Percentiles rank a stretch among this genome's conserved stretches.
phyloP scores from a whole-genome alignment of 805 yeast species.

The Wickerhamiella domercqiae region DNA sequence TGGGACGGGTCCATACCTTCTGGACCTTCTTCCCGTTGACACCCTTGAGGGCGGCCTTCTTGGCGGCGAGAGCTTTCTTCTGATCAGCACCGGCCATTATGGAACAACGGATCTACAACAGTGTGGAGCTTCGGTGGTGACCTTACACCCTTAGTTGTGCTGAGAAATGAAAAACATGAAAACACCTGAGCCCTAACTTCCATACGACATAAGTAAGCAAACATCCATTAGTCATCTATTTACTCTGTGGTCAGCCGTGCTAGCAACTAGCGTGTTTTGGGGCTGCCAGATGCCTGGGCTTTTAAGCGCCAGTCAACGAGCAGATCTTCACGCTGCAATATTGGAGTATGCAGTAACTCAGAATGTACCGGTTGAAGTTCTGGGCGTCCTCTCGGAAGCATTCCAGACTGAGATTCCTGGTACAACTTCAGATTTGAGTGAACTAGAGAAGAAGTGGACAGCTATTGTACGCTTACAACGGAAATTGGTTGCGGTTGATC shows the following conservation, averaged over 20 bases:
- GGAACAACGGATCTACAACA: too few relatives aligned
- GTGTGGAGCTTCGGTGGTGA: too few relatives aligned
- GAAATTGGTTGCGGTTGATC: conserved; percentile 51
- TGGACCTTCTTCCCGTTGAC: conserved; percentile 76
- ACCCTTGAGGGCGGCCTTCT: conserved; percentile 98
- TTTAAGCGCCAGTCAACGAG: conserved; percentile 30
- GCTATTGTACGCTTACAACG: conserved; percentile 70
- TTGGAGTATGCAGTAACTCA: conserved; percentile 32
- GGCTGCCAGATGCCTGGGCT: conserved; percentile 11
- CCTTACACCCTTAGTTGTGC: too few relatives aligned
- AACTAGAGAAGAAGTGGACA: conserved; percentile 69
- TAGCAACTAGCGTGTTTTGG: too few relatives aligned
- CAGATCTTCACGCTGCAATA: conserved; percentile 34
- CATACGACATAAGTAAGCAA: too few relatives aligned
- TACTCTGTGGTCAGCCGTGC: too few relatives aligned
- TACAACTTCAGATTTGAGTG: conserved; percentile 18
- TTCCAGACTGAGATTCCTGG: conserved; percentile 11
- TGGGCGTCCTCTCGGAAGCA: conserved; percentile 1
- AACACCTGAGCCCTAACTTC: too few relatives aligned
- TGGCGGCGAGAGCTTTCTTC: conserved; percentile 88
- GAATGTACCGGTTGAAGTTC: conserved; percentile 9
- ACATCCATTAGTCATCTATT: too few relatives aligned
- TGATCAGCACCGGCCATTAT: conserved; percentile 23
- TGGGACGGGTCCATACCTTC: conserved; percentile 87
- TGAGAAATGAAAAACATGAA: too few relatives aligned